Percentiles rank a stretch among this genome's conserved stretches.
Conservation (phyloP, 495 filamentous ascomycete species). For the Saxispiralis lemnorum region DNA sequence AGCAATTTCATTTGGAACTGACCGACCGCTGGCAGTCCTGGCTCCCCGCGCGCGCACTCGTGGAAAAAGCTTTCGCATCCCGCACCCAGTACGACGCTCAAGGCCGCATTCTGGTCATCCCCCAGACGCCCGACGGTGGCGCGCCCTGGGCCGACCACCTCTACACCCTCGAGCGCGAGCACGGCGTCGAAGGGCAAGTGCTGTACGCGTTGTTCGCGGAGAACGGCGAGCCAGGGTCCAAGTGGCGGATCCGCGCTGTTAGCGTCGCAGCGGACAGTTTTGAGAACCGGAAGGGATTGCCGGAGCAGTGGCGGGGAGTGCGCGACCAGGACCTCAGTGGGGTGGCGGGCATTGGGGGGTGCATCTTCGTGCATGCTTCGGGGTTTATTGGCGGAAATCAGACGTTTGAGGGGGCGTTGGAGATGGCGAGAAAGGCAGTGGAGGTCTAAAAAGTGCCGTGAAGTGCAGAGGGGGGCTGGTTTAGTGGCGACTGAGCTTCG, state of each 20-base stretch:
- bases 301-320: constrained; percentile 77
- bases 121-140: constrained; percentile 34
- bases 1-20: constrained; percentile 64
- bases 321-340: constrained; percentile 67
- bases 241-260: constrained; percentile 88
- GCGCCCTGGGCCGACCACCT: constrained; percentile 94
- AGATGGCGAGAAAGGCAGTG: constrained; percentile 65
- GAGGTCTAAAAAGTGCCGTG: constrained; percentile 24
- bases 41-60: constrained; percentile 71
- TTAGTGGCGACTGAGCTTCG: no score
- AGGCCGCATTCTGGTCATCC: constrained; percentile 66
- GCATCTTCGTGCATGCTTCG: constrained; percentile 82
- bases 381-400: constrained; percentile 94
- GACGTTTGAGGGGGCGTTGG: constrained; percentile 72
- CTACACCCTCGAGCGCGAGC: constrained; percentile 60
- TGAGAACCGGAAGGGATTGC: constrained; percentile 72
- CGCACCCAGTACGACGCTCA: constrained; percentile 48
- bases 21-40: constrained; percentile 54
- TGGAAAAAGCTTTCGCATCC: constrained; percentile 48
- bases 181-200: constrained; percentile 35
- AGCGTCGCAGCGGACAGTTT: constrained; percentile 66
- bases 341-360: constrained; percentile 53
- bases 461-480: no score
- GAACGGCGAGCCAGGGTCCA: constrained; percentile 44
- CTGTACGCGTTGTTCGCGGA: constrained; percentile 95